These are phyloP conservation scores for Infundibulicybe gibba DNA, from an alignment of 768 basidiomycete species.

Conservation along the genomic window DNA sequence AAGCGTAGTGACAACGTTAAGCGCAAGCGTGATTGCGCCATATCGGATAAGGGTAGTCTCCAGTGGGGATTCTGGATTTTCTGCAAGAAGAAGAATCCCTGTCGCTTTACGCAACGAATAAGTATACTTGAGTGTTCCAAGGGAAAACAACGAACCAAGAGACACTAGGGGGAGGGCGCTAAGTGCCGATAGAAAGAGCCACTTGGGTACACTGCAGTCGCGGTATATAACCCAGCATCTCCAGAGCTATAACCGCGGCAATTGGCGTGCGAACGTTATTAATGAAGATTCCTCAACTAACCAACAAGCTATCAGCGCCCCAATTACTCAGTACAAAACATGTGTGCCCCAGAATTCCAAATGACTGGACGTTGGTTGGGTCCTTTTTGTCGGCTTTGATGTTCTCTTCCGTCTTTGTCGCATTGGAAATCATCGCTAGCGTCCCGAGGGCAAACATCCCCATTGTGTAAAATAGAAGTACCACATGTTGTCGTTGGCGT, in stretches of 20 bases:
- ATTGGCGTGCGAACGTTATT: not conserved
- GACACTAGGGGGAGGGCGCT: not conserved
- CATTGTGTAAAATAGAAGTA: conserved; percentile 11
- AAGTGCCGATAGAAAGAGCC: conserved; percentile 3
- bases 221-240: conserved; percentile 3
- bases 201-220: conserved; percentile 2
- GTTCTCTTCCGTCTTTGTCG: conserved; percentile 17
- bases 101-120: conserved; percentile 1
- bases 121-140: conserved; percentile 4
- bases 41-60: conserved; percentile 19
- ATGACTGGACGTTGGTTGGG: conserved; percentile 11
- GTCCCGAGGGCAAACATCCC: conserved; percentile 17
- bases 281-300: not conserved
- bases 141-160: too few relatives aligned
- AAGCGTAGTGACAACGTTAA: conserved; percentile 33
- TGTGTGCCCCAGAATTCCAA: conserved; percentile 8
- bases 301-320: conserved; percentile 8
- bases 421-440: conserved; percentile 10
- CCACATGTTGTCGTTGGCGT: not conserved
- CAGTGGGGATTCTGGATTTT: conserved; percentile 9
- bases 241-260: conserved; percentile 2
- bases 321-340: conserved; percentile 8
- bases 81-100: conserved; percentile 1
- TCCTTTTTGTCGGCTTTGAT: conserved; percentile 9
- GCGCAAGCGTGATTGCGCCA: conserved; percentile 28